Evolutionary conservation across 2,329 filamentous ascomycete species (phyloP), one percentile per base, ranked within the genome.

Genomic region (Herpotrichia juniperi): DNA sequence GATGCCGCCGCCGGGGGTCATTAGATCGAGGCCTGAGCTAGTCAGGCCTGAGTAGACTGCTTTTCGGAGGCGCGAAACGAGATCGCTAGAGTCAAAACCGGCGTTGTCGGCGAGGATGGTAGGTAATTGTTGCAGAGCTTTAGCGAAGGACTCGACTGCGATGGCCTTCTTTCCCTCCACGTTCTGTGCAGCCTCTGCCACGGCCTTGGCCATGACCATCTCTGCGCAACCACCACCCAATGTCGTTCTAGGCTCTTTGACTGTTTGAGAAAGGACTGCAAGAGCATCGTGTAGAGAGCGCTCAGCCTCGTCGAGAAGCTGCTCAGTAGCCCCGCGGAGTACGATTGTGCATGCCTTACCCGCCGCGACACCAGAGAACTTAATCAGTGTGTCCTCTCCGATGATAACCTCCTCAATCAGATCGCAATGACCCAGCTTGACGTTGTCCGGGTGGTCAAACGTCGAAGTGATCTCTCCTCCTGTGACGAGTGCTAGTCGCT

Each of bases 151-250:
- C 58, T 93, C 88, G 17, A 97, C 93, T 2, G 94, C 94, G 68
- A 97, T 83, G 64, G 96, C 93, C 77, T 94, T 93, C 87, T 99
- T 99, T 74, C 94, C 94, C 63, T 94, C 92, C 7, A 96, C 90
- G 67, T 96, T 93, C 56, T 96, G 93, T 19, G 93, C 93, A 4
- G 91, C 91, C 55, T 89, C 90, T 72, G 97, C 93, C 19, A 99
- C 94, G 7, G 94, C 94, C 82, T 97, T 96, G 59, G 93, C 91
- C 94, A 99, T 99, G 63, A 96, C 80, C 93, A 97, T 97, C 84
- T 99, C 94, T 4, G 93, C 93, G 71, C 92, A 97, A 24, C 94
- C 94, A 70, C 94, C 94, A 47, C 94, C 94, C 2, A 99, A 86
- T 0, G 94, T 97, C 35, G 93, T 96, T 73, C 91, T 87, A 46